Conservation (phyloP, 2,329 filamentous ascomycete species). For the Apiospora phragmitis region DNA sequence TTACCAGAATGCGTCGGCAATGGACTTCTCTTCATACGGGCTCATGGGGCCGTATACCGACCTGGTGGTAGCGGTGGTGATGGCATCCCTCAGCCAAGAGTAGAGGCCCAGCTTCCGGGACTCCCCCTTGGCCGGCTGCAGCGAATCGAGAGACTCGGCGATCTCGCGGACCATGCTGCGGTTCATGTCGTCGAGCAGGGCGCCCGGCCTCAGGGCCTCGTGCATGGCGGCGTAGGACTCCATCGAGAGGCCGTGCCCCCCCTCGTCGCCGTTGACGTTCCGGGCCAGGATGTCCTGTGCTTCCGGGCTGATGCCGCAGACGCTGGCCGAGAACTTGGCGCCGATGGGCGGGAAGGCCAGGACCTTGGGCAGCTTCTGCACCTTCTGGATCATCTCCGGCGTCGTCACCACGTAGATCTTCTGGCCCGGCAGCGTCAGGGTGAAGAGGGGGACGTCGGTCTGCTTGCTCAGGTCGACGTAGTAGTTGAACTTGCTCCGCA, state of each 20-base stretch:
- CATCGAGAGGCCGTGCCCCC: constrained; percentile 2
- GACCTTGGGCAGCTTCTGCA: constrained; percentile 39
- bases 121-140: constrained; percentile 13
- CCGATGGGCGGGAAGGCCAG: constrained; percentile 40
- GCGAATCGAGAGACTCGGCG: constrained; percentile 14
- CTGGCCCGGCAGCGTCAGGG: constrained; percentile 39
- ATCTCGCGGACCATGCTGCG: constrained; percentile 18
- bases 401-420: constrained; percentile 43
- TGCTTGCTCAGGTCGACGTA: constrained; percentile 30
- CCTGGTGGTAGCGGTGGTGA: constrained; percentile 17
- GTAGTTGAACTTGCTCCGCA: constrained; percentile 31
- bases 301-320: constrained; percentile 31
- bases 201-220: too few species aligned
- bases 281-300: constrained; percentile 30
- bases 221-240: too few species aligned
- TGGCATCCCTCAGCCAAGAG: constrained; percentile 17
- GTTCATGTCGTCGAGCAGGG: constrained; percentile 19
- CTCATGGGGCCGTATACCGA: constrained; percentile 18
- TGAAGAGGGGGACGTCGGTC: constrained; percentile 37
- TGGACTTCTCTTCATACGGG: constrained; percentile 17
- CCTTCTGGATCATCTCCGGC: constrained; percentile 34
- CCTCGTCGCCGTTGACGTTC: constrained; percentile 38
- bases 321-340: constrained; percentile 31
- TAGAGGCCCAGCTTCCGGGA: constrained; percentile 14
- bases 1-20: constrained; percentile 20